Conservation (phyloP, 2,329 filamentous ascomycete genomes). For the Alternaria sp. region DNA sequence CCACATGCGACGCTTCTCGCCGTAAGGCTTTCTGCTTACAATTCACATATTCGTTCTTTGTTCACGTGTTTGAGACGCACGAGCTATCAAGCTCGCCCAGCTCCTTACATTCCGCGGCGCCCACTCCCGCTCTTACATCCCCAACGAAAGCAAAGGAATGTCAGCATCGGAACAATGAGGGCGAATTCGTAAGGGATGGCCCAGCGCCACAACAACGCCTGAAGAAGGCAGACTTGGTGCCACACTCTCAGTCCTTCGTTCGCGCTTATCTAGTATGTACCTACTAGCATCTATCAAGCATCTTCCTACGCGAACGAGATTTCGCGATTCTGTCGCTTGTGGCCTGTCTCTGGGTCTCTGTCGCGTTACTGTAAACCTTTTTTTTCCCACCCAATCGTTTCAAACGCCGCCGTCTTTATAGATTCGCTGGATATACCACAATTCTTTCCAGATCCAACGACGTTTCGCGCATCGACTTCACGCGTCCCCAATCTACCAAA, state of each 20-base stretch:
- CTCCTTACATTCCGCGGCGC: constrained; percentile 1
- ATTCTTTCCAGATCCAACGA: neutral
- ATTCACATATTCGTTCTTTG: neutral
- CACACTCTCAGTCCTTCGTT: neutral
- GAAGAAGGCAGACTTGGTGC: constrained; percentile 26
- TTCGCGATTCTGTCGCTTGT: neutral
- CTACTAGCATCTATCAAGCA: neutral
- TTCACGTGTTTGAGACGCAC: neutral
- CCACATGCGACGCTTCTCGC: neutral
- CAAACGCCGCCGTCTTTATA: neutral
- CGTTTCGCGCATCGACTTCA: too few species aligned
- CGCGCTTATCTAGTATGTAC: neutral
- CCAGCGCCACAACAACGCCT: constrained; percentile 23
- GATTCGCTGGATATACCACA: neutral
- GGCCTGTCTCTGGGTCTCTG: neutral
- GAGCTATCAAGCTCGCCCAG: neutral
- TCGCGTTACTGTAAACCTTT: constrained; percentile 1
- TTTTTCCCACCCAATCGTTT: neutral
- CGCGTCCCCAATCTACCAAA: neutral
- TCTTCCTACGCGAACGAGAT: neutral
- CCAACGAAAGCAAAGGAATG: constrained; percentile 32
- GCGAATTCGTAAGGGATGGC: constrained; percentile 40
- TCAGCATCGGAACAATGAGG: constrained; percentile 28
- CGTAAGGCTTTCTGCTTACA: neutral
- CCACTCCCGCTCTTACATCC: constrained; percentile 7